A percentile compares a stretch with the other conserved stretches of the same genome.
phyloP scores from a whole-genome alignment of 176 grass and related monocot genomes.

The Triticum urartu region DNA sequence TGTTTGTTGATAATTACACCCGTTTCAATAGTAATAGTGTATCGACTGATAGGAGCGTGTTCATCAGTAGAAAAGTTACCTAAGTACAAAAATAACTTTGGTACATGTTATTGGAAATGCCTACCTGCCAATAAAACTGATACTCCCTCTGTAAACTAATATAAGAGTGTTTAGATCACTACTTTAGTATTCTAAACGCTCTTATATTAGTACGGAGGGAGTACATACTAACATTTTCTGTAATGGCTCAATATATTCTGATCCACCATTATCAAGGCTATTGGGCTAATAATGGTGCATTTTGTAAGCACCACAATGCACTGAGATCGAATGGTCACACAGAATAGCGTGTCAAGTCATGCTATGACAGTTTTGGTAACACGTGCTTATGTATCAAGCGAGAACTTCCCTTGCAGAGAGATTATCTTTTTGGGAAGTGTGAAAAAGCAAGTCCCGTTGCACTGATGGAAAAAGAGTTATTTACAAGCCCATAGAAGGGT shows the following conservation, averaged over 20 bases:
- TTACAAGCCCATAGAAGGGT: too few relatives aligned
- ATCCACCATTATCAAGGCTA: background rate
- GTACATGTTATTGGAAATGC: background rate
- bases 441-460: too few relatives aligned
- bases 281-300: background rate
- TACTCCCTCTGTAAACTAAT: too few relatives aligned
- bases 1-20: constrained; percentile 20
- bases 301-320: background rate
- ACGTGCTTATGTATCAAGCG: background rate
- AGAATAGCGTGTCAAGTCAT: background rate
- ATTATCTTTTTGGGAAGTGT: background rate
- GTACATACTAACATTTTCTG: background rate
- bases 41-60: background rate
- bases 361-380: background rate
- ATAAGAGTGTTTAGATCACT: too few relatives aligned
- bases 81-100: background rate
- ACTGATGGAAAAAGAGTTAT: too few relatives aligned
- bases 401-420: background rate
- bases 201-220: too few relatives aligned
- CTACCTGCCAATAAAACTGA: constrained; percentile 10
- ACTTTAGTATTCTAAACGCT: too few relatives aligned
- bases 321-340: background rate
- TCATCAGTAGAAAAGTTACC: constrained; percentile 1
- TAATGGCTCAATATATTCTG: background rate
- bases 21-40: constrained; percentile 3